Evolutionary conservation across 2,329 filamentous ascomycete species (phyloP), one percentile per base, ranked within the genome.

Genomic region (Colletotrichum viniferum): DNA sequence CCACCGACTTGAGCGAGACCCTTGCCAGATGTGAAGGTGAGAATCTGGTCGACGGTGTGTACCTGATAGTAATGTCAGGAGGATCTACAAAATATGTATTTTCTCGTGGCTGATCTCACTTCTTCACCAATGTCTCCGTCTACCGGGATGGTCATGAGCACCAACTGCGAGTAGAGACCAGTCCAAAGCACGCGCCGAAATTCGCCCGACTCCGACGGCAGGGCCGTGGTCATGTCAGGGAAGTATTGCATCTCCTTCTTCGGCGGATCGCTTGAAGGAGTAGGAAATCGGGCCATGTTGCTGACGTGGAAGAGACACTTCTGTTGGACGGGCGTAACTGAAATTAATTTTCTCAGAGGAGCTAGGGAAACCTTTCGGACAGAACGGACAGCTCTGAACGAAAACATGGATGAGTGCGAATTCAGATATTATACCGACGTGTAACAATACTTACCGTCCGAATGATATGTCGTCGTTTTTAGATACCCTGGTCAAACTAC

Each of bases 71-170:
- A 3, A 9, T 80, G 84, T 70, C n/a, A 21, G 63, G 69, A 13
- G 24, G 61, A 6, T n/a, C 9, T 30, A 12, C 2, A 21, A 12
- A 62, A 3, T 3, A 14, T 21, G 6, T 21, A 14, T 61, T 13
- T 7, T 3, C n/a, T 16, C 21, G 24, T 21, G 21, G 24, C n/a
- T 4, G 13, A 63, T 43, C 67, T 14, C 75, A 92, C 91, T 83
- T 93, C 91, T 68, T 93, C 91, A n/a, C 92, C 91, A 78, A 93
- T 93, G 34, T 93, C 91, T 4, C 91, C 91, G 16, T 87, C 88
- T 0, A 92, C 89, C 0, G 91, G 92, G 1, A 93, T 87, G 58
- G 91, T 91, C 91, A 93, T 93, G 1, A 91, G 86, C 0, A 93
- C 91, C 10, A 93, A 82, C 81, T 93, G 92, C 13, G 87, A 88